phyloP scores from a whole-genome alignment of 148 eudicot genomes.

The Spergularia bocconei region DNA sequence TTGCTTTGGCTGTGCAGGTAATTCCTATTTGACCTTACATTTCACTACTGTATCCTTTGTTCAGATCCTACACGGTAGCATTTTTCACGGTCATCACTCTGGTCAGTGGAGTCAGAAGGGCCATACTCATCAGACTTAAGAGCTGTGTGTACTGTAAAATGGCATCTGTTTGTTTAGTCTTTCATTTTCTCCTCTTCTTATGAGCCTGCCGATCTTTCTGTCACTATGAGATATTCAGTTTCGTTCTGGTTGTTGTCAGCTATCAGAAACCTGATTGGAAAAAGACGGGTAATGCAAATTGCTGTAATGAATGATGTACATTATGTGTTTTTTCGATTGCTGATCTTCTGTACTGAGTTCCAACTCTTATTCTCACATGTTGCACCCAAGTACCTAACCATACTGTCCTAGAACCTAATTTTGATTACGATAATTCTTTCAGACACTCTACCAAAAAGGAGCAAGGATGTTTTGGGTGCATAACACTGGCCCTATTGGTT shows the following conservation, averaged over 20 bases:
- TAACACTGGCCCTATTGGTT: conserved; percentile 90
- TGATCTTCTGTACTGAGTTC: too few relatives aligned
- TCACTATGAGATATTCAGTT: too few relatives aligned
- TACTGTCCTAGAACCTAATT: not conserved
- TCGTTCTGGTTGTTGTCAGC: too few relatives aligned
- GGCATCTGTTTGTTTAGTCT: not conserved
- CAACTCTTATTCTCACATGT: too few relatives aligned
- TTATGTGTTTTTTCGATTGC: too few relatives aligned
- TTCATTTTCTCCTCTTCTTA: not conserved
- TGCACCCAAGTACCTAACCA: not conserved
- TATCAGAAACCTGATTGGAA: too few relatives aligned
- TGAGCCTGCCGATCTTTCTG: too few relatives aligned
- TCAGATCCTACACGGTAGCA: not conserved
- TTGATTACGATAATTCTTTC: not conserved
- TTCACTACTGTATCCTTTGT: not conserved
- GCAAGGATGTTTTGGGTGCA: conserved; percentile 90
- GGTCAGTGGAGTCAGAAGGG: not conserved
- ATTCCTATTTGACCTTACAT: not conserved
- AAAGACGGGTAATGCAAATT: too few relatives aligned
- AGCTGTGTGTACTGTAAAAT: too few relatives aligned
- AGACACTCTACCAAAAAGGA: conserved; percentile 58
- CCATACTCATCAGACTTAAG: not conserved
- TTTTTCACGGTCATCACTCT: not conserved
- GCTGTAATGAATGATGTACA: too few relatives aligned
- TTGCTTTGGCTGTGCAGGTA: conserved; percentile 57